Evolutionary conservation across 768 basidiomycete genomes (phyloP).

Genomic region (Clavulina sp.): DNA sequence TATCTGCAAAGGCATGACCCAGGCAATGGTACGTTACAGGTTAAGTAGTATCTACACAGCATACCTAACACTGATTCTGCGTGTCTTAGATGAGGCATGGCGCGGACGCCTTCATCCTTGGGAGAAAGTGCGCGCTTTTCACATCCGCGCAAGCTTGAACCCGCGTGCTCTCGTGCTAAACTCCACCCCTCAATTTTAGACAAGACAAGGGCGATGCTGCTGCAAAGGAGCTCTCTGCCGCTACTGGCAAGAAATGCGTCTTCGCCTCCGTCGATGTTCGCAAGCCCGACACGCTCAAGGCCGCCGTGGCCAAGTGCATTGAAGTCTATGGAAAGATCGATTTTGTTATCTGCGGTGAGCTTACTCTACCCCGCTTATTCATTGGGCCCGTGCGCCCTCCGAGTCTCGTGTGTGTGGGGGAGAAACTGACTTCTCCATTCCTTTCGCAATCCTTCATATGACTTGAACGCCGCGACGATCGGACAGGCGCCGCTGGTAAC

Average conservation of each 20-base stretch:
- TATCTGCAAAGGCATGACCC: conserved; percentile 80
- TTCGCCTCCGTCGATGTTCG: conserved; percentile 70
- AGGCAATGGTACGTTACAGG: conserved; percentile 45
- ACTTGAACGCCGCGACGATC: background rate
- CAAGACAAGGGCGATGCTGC: conserved; percentile 36
- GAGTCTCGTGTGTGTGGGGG: background rate
- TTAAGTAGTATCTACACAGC: background rate
- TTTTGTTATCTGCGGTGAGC: conserved; percentile 81
- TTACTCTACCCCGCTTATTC: background rate
- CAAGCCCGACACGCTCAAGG: conserved; percentile 47
- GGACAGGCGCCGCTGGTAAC: conserved; percentile 81
- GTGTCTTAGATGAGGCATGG: conserved; percentile 59
- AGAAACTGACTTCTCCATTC: background rate
- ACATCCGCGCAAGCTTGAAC: background rate
- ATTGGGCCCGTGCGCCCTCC: background rate
- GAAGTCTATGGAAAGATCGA: conserved; percentile 74
- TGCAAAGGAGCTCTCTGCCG: conserved; percentile 49
- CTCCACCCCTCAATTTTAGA: background rate
- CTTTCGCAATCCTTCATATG: background rate
- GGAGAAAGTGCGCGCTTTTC: conserved; percentile 49
- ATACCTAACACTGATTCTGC: background rate
- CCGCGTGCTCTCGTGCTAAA: background rate
- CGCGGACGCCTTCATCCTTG: conserved; percentile 63
- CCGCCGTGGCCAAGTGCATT: conserved; percentile 59
- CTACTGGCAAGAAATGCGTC: conserved; percentile 56